These are phyloP conservation scores for Fraxinus dipetala DNA, from an alignment of 305 asterid species.

Conservation along the genomic window DNA sequence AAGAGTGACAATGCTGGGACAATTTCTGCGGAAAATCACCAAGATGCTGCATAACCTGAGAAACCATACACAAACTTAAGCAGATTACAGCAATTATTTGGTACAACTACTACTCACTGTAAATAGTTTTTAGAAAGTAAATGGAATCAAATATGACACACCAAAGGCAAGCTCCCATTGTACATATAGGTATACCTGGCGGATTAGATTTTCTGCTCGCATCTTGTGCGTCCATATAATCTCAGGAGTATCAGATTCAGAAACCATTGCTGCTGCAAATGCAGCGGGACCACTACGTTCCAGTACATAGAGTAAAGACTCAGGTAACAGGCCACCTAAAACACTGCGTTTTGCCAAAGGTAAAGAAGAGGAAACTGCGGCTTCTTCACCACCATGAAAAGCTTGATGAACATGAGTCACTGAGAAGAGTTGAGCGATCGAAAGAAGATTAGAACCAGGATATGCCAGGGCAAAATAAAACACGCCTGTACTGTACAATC, in stretches of 20 bases:
- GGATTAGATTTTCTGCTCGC: constrained; percentile 91
- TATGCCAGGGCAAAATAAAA: constrained; percentile 94
- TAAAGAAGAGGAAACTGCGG: constrained; percentile 90
- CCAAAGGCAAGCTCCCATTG: constrained; percentile 5
- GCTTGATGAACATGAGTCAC: constrained; percentile 94
- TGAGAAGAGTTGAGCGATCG: constrained; percentile 87
- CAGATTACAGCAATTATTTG: constrained; percentile 19
- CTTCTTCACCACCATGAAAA: constrained; percentile 99
- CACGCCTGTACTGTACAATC: constrained; percentile 86
- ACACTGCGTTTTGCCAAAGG: constrained; percentile 98
- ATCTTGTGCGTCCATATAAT: constrained; percentile 99
- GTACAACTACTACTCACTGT: constrained; percentile 19
- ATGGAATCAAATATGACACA: neutral
- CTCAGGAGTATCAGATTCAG: constrained; percentile 99
- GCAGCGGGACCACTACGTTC: constrained; percentile 94
- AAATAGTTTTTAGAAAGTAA: constrained; percentile 12
- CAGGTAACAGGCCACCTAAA: constrained; percentile 97
- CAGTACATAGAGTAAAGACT: constrained; percentile 92
- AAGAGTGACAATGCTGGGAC: constrained; percentile 90
- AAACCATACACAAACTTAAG: constrained; percentile 29
- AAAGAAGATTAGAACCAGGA: constrained; percentile 97
- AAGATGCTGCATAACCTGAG: constrained; percentile 96
- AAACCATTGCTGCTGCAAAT: constrained; percentile 97
- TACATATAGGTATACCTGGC: constrained; percentile 60
- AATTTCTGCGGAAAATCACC: constrained; percentile 96